These are phyloP conservation scores for Ophiocordyceps robertsii DNA, from an alignment of 2,329 filamentous ascomycete species.

Conservation along the genomic window DNA sequence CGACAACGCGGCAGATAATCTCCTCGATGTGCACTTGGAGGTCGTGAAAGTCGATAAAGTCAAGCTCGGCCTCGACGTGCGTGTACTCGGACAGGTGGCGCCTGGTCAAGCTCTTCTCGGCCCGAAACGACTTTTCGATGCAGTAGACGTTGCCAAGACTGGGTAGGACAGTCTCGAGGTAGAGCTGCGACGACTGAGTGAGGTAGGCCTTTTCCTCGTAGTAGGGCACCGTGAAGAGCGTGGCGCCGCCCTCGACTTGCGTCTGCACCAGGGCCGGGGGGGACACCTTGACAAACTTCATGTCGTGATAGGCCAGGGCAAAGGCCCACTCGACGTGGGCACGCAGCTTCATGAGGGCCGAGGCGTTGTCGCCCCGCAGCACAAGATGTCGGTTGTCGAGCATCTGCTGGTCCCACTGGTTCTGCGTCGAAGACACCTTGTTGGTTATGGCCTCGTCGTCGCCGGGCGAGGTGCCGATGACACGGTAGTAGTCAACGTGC, in stretches of 20 bases:
- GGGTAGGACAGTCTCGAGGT: slow-evolving; percentile 88
- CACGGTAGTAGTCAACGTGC: slow-evolving; percentile 77
- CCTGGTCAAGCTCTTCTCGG: slow-evolving; percentile 88
- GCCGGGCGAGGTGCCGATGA: slow-evolving; percentile 67
- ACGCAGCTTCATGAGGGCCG: slow-evolving; percentile 78
- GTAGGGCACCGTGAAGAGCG: slow-evolving; percentile 80
- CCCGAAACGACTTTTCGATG: slow-evolving; percentile 96
- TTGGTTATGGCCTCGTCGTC: slow-evolving; percentile 89
- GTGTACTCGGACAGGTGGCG: slow-evolving; percentile 94
- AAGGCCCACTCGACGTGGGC: slow-evolving; percentile 73
- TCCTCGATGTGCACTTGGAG: slow-evolving; percentile 78
- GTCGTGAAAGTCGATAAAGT: slow-evolving; percentile 89
- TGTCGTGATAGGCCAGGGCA: slow-evolving; percentile 62
- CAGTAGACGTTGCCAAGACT: slow-evolving; percentile 93
- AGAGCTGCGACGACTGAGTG: slow-evolving; percentile 93
- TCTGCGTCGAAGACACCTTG: slow-evolving; percentile 36
- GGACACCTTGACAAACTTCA: slow-evolving; percentile 67
- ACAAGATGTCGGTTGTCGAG: slow-evolving; percentile 76
- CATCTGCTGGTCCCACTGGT: slow-evolving; percentile 37
- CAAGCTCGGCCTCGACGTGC: slow-evolving; percentile 89
- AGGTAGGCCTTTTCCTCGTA: slow-evolving; percentile 86
- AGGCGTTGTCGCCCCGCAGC: slow-evolving; percentile 70
- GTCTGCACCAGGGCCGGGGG: slow-evolving; percentile 90
- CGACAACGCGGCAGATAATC: slow-evolving; percentile 75
- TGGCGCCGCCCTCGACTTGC: slow-evolving; percentile 84